A percentile compares a stretch with the other conserved stretches of the same genome.
These are phyloP conservation scores for Tuber melanosporum DNA, from an alignment of 495 filamentous ascomycete genomes.

Conservation along the genomic window DNA sequence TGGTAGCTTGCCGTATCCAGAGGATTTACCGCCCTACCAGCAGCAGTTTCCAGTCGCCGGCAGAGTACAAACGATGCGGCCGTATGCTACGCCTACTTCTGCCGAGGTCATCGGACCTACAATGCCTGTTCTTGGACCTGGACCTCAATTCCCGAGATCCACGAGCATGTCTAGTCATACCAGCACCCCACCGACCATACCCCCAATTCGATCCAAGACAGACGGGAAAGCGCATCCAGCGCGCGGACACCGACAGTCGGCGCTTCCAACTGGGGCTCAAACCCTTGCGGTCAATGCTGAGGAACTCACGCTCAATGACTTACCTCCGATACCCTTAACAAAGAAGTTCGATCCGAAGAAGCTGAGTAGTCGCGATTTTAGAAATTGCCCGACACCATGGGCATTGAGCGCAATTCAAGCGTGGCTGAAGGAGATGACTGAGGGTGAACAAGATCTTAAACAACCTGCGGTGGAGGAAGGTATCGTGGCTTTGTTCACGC, in stretches of 20 bases:
- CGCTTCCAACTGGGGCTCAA: constrained; percentile 18
- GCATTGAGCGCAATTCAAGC: constrained; percentile 77
- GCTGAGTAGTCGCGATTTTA: constrained; percentile 74
- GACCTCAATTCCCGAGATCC: constrained; percentile 64
- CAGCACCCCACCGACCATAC: constrained; percentile 69
- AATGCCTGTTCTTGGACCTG: constrained; percentile 29
- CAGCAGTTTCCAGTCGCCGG: constrained; percentile 9
- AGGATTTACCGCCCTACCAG: constrained; percentile 24
- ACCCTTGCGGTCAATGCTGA: constrained; percentile 15
- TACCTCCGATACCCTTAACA: constrained; percentile 46
- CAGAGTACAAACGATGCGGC: constrained; percentile 17
- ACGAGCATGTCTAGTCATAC: constrained; percentile 75
- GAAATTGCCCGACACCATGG: constrained; percentile 84
- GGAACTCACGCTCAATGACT: constrained; percentile 45
- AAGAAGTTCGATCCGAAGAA: constrained; percentile 85
- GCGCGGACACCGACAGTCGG: constrained; percentile 32
- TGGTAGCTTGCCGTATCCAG: constrained; percentile 33
- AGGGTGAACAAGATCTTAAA: constrained; percentile 75
- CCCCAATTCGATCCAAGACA: constrained; percentile 86
- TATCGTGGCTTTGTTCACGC: constrained; percentile 81
- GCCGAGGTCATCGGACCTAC: constrained; percentile 23
- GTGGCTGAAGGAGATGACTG: constrained; percentile 83
- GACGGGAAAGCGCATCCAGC: constrained; percentile 64
- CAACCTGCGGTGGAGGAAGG: constrained; percentile 76
- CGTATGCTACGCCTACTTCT: constrained; percentile 20